Evolutionary conservation across 495 filamentous ascomycete genomes (phyloP), one percentile per base, ranked within the genome.

Genomic region (Extremus antarcticus): DNA sequence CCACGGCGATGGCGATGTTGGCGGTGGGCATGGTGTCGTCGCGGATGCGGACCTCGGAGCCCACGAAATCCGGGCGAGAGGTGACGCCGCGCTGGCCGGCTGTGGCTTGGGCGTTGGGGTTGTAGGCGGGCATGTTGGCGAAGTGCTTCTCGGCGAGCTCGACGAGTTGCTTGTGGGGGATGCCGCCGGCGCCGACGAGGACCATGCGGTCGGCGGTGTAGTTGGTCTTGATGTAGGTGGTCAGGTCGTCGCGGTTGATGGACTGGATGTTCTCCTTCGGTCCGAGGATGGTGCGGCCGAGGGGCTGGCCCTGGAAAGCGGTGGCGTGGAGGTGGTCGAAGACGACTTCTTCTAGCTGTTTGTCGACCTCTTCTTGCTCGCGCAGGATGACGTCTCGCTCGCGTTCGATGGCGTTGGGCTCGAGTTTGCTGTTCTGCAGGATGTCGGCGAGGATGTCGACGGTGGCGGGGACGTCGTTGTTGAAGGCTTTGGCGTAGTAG

Each of bases 131-230:
- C 56, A 99, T 78, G 40, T 70, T 66, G 51, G 86, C 77, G 74
- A 99, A 99, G 80, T 96, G 78, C 80, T 96, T 86, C 77, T 97
- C 92, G 58, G 94, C 92, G 59, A 97, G 84, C 63, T 90, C 84
- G 59, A 99, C 92, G 47, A 99, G 82, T 73, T 94, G 76, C 68
- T 88, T 74, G 75, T 99, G 92, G 56, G 94, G 90, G 64, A 97
- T 78, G 59, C 92, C 92, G 68, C 92, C 92, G 53, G 94, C 82
- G 67, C 90, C 92, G 60, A 94, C 94, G 45, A 99, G 84, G 47
- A 99, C 92, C 91, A 97, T 99, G 66, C 94, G 89, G 75, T 99
- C 92, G 55, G 94, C 90, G 43, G 87, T 94, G 78, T 99, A 99
- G 80, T 99, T 99, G 74, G 82, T 87, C 76, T 92, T 92, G 79